Evolutionary conservation across 345 rosid species (phyloP).

Genomic region (Murraya koenigii): DNA sequence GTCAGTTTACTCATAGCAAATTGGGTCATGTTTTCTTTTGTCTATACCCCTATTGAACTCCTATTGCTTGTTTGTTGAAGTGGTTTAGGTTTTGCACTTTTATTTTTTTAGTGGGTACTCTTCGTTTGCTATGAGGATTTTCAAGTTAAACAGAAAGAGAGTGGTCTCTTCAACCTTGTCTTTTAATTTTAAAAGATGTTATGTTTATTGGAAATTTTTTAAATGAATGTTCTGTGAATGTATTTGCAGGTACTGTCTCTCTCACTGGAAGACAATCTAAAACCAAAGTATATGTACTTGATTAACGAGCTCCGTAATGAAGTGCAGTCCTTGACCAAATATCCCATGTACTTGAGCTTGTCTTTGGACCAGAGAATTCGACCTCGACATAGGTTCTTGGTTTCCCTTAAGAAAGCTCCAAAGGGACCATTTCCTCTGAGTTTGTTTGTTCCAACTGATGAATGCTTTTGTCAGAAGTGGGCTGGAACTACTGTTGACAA

Average conservation of each 20-base stretch:
- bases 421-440: slow-evolving; percentile 95
- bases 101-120: background rate
- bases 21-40: background rate
- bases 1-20: slow-evolving; percentile 32
- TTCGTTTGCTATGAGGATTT: background rate
- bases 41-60: background rate
- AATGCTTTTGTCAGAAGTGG: slow-evolving; percentile 81
- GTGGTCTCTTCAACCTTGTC: background rate
- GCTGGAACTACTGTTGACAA: slow-evolving; percentile 80
- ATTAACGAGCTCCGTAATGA: slow-evolving; percentile 77
- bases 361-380: slow-evolving; percentile 93
- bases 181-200: background rate
- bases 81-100: background rate
- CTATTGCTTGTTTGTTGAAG: slow-evolving; percentile 8
- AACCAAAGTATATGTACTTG: slow-evolving; percentile 89
- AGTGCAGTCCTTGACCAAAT: slow-evolving; percentile 75
- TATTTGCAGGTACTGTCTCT: slow-evolving; percentile 75
- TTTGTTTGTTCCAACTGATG: slow-evolving; percentile 82
- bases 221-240: slow-evolving; percentile 6
- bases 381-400: slow-evolving; percentile 87
- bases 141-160: background rate
- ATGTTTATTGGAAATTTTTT: background rate
- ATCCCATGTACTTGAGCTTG: slow-evolving; percentile 86
- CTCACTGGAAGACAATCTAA: slow-evolving; percentile 87
- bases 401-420: slow-evolving; percentile 84